These are phyloP conservation scores for Colletotrichum sp. DNA, from an alignment of 2,329 filamentous ascomycete species.

Conservation along the genomic window DNA sequence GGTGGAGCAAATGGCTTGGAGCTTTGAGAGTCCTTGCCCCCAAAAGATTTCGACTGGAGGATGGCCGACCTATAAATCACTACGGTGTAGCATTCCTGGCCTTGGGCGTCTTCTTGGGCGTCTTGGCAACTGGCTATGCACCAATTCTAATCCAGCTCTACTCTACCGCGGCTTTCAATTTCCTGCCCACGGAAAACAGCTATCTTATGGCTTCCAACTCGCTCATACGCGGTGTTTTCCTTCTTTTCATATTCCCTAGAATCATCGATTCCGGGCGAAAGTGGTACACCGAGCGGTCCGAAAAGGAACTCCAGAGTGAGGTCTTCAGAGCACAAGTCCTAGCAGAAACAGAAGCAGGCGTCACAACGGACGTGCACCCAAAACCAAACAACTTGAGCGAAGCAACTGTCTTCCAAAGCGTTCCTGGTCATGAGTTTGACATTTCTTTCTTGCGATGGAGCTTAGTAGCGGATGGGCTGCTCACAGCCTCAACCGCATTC, in stretches of 20 bases:
- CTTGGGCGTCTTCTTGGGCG: neutral
- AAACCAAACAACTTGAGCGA: neutral
- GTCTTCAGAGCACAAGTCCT: neutral
- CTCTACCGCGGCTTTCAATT: neutral
- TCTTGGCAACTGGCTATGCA: neutral
- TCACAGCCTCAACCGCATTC: neutral
- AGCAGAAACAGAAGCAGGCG: neutral
- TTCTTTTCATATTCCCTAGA: neutral
- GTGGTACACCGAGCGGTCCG: neutral
- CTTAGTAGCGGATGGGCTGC: neutral
- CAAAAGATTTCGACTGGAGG: neutral
- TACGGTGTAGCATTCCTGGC: neutral
- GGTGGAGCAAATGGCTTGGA: neutral
- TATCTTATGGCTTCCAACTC: neutral
- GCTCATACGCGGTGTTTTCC: neutral
- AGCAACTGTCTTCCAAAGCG: neutral
- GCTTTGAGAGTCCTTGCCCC: neutral
- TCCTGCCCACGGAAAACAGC: neutral
- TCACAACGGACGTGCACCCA: neutral
- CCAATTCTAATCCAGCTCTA: neutral
- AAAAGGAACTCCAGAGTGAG: neutral
- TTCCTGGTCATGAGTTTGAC: neutral
- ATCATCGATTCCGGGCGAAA: neutral
- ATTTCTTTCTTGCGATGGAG: neutral
- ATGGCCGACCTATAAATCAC: neutral